Conservation (phyloP, 345 rosid species). For the Aquilaria sinensis region DNA sequence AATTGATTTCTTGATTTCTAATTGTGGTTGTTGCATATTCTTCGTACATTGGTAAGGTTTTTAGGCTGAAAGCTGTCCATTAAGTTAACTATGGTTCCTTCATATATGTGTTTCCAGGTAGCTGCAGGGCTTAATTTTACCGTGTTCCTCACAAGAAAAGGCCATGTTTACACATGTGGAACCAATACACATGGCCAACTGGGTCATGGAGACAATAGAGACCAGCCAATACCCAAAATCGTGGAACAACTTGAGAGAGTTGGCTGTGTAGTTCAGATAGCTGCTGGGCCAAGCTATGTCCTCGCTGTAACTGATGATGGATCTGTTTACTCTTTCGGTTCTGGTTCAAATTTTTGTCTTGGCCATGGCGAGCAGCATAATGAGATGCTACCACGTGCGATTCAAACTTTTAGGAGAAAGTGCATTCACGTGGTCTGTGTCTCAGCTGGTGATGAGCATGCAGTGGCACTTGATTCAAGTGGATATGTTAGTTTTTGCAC, state of each 20-base stretch:
- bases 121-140: constrained; percentile 92
- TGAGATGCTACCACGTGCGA: constrained; percentile 70
- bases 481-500: constrained; percentile 57
- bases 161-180: constrained; percentile 75
- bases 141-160: constrained; percentile 75
- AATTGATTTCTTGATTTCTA: not conserved
- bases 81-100: too few species aligned
- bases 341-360: constrained; percentile 86
- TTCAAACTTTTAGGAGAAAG: constrained; percentile 72
- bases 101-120: constrained; percentile 40
- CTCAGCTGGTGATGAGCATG: constrained; percentile 98
- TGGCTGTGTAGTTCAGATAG: constrained; percentile 73
- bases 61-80: constrained; percentile 8
- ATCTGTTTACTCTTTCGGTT: constrained; percentile 78
- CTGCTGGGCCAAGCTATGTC: constrained; percentile 88
- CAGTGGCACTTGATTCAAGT: constrained; percentile 88
- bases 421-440: constrained; percentile 70
- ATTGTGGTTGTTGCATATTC: not conserved
- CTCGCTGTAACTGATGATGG: constrained; percentile 66
- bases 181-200: constrained; percentile 80
- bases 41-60: not conserved
- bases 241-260: constrained; percentile 41
- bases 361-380: constrained; percentile 96
- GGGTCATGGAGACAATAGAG: constrained; percentile 86
- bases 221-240: constrained; percentile 69